Base-by-base conservation (phyloP, 371 early-diverging fungal genomes). In the Cladochytrium tenue region DNA sequence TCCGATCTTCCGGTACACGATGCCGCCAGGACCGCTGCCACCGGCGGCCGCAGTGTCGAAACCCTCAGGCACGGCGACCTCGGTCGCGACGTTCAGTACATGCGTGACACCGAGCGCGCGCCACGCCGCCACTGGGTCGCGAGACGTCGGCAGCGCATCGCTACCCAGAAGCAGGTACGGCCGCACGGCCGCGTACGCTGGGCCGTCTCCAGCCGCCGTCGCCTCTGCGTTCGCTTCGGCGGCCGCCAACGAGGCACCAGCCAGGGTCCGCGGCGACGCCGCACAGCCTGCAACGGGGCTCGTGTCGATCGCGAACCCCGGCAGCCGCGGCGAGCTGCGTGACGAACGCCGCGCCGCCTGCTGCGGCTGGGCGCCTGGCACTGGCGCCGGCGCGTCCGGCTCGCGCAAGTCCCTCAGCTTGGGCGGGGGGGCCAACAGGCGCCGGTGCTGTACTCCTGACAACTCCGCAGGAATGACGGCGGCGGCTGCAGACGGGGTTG, bases 11-110 rank as follows among this genome's bases (percentile, higher is more conserved):
- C 71, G 67, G 65, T 60, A 53, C 27, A 32, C 60, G 58, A 81
- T 76, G 27, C 58, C 50, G 15, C 63, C 55, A 33, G 63, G 27
- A 23, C 60, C 60, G 7, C 30, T 58, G 20, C 31, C 36, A 53
- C 55, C 28, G 43, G 63, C 62, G 32, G 26, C 58, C 7, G 59
- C 64, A 20, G 20, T n/a, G 33, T 56, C 23, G 1, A 60, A 43
- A 3, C 32, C 59, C 53, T 63, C 63, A 59, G 66, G n/a, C n/a
- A n/a, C 55, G 5, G 60, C 33, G 34, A 80, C 70, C 68, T 83
- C 83, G 17, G 57, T 70, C 1, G 83, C 83, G 78, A 83, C 76
- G 56, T 83, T 83, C 31, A 83, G 61, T 2, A 83, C 73, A 60
- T 83, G 83, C n/a, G 83, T 83, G 26, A 83, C 68, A 4, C 79